Conservation (phyloP, 768 basidiomycete genomes). For the Kwoniella heveanensis region DNA sequence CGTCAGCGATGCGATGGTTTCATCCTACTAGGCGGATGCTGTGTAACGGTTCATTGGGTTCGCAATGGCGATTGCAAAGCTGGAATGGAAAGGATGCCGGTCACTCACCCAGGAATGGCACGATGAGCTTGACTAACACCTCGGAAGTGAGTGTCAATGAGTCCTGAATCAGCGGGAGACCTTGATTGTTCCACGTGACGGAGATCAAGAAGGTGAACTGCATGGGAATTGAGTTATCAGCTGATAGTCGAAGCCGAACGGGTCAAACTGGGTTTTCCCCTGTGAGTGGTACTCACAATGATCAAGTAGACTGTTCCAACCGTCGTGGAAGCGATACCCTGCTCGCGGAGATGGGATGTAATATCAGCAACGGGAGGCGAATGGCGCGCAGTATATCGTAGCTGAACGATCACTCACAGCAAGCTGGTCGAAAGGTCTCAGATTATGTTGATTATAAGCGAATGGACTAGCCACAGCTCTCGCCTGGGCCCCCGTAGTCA, state of each 20-base stretch:
- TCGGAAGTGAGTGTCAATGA: conserved; percentile 39
- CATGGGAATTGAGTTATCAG: not conserved
- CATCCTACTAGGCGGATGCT: too few species aligned
- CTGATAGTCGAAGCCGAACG: too few species aligned
- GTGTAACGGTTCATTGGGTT: too few species aligned
- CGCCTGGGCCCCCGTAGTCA: conserved; percentile 26
- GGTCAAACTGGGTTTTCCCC: too few species aligned
- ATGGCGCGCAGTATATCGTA: not conserved
- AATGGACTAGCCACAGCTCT: conserved; percentile 41
- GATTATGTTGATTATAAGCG: conserved; percentile 43
- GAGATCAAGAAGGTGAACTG: conserved; percentile 55
- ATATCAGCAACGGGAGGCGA: too few species aligned
- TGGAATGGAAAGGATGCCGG: not conserved
- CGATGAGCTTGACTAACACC: conserved; percentile 40
- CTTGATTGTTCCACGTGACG: conserved; percentile 40
- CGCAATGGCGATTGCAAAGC: too few species aligned
- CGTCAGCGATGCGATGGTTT: too few species aligned
- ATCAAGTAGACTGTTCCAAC: conserved; percentile 52
- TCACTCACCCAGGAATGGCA: conserved; percentile 35
- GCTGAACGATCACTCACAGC: conserved; percentile 31
- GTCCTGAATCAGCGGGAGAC: conserved; percentile 38
- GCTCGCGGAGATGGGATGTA: too few species aligned
- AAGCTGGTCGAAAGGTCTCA: conserved; percentile 51
- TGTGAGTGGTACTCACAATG: conserved; percentile 47
- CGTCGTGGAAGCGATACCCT: conserved; percentile 46